Base-by-base conservation (phyloP, 495 filamentous ascomycete genomes). In the Penicillium lividum region DNA sequence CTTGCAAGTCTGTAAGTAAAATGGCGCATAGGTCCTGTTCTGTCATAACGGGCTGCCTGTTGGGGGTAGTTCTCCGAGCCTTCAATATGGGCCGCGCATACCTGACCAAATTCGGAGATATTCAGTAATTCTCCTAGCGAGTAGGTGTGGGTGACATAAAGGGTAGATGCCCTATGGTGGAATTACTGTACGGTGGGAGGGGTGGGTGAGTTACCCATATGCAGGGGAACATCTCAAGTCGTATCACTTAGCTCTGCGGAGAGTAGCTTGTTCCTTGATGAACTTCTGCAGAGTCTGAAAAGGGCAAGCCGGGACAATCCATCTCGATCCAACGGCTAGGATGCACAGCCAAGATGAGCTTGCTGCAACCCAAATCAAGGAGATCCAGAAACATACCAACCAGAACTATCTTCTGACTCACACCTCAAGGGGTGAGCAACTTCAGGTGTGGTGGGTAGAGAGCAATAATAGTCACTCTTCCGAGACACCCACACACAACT, bases 401-500 rank as follows among this genome's bases (percentile, higher is more conserved):
- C 15, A 40, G 28, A 25, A 28, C 34, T 16, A 51, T 31, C 59
- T 54, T 36, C 50, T 62, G 51, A 57, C 50, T 54, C 44, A 51
- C 29, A 7, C 34, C 30, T 52, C 49, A 16, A 30, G 40, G 29
- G 10, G 16, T 7, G 16, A 25, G 31, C 47, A 50, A 31, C n/a
- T 28, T 13, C n/a, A 44, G 31, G 25, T 25, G 40, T 28, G 27
- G 47, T 36, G 54, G 55, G 49, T 45, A 51, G 53, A 29, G 38
- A 33, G 58, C 42, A 58, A 51, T n/a, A 22, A 29, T 43, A 48
- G 46, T 58, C 58, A 46, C 42, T 42, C 42, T 47, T 56, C 62
- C 54, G 62, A 64, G 62, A 64, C 62, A 64, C 11, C 54, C 58
- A 34, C 58, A 44, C 53, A 52, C 50, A 27, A 28, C 11, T 30